phyloP scores from a whole-genome alignment of 176 grass and related monocot species.

The Triticum monococcum region DNA sequence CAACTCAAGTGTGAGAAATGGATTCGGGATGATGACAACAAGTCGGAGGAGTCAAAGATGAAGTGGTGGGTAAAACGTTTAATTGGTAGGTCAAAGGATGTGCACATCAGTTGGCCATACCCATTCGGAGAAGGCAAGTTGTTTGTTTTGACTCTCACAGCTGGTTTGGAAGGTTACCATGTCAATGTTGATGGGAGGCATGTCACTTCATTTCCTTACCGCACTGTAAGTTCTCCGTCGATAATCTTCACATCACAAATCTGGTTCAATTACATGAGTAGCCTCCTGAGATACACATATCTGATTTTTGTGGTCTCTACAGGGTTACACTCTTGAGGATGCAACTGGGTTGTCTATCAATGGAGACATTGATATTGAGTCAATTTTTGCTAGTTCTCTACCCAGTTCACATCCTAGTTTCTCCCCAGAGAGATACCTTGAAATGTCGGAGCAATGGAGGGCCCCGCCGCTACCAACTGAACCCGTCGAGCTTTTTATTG shows the following conservation, averaged over 20 bases:
- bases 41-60: constrained; percentile 55
- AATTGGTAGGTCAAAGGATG: constrained; percentile 69
- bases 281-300: not conserved
- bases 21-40: constrained; percentile 63
- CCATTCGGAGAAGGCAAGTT: constrained; percentile 80
- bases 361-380: constrained; percentile 77
- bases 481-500: constrained; percentile 86
- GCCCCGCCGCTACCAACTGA: constrained; percentile 66
- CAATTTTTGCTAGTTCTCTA: constrained; percentile 76
- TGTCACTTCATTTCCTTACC: constrained; percentile 90
- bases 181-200: constrained; percentile 86
- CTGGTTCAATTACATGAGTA: not conserved
- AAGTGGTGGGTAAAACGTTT: constrained; percentile 93
- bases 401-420: constrained; percentile 79
- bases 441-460: constrained; percentile 78
- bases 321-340: constrained; percentile 94
- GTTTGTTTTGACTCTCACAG: constrained; percentile 90
- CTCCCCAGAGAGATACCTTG: constrained; percentile 70
- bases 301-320: constrained; percentile 18
- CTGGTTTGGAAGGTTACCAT: constrained; percentile 97
- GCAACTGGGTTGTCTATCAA: constrained; percentile 82
- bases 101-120: constrained; percentile 87
- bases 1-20: constrained; percentile 91
- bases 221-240: constrained; percentile 63
- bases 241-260: not conserved